These are phyloP conservation scores for Parsonsia alboflavescens DNA, from an alignment of 257 asterid genomes.

Conservation along the genomic window DNA sequence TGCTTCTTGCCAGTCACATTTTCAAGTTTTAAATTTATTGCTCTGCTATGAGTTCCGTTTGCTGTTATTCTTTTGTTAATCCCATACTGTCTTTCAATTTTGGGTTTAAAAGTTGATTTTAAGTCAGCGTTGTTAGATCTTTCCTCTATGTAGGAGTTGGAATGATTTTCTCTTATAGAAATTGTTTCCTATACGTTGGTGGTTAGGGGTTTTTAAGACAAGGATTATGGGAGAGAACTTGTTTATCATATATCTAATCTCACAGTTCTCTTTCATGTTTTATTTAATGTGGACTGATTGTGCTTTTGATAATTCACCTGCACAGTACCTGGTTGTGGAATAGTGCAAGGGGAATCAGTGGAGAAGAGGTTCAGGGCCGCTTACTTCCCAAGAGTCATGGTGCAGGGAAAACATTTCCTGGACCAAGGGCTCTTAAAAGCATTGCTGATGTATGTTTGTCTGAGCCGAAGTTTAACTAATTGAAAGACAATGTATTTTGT, in stretches of 20 bases:
- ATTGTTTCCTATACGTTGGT: not conserved
- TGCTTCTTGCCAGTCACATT: not conserved
- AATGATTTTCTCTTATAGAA: not conserved
- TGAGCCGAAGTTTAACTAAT: not conserved
- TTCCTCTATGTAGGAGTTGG: too few species aligned
- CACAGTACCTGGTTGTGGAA: slow-evolving; percentile 93
- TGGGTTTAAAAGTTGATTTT: not conserved
- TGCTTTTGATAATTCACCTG: slow-evolving; percentile 3
- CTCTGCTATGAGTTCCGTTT: not conserved
- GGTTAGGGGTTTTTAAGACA: not conserved
- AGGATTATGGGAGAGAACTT: not conserved
- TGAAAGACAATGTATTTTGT: slow-evolving; percentile 5
- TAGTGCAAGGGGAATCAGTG: slow-evolving; percentile 78
- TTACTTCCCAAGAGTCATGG: slow-evolving; percentile 97
- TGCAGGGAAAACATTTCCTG: slow-evolving; percentile 96
- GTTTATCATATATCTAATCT: not conserved
- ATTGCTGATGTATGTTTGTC: slow-evolving; percentile 46
- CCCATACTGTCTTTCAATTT: not conserved
- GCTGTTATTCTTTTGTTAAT: not conserved
- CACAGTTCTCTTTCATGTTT: not conserved
- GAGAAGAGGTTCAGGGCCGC: slow-evolving; percentile 92
- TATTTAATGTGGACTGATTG: slow-evolving; percentile 3
- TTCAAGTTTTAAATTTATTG: not conserved
- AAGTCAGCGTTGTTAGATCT: not conserved
- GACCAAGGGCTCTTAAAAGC: slow-evolving; percentile 72